Conservation (phyloP, 371 early-diverging fungal species). For the Rhizopus arrhizus region DNA sequence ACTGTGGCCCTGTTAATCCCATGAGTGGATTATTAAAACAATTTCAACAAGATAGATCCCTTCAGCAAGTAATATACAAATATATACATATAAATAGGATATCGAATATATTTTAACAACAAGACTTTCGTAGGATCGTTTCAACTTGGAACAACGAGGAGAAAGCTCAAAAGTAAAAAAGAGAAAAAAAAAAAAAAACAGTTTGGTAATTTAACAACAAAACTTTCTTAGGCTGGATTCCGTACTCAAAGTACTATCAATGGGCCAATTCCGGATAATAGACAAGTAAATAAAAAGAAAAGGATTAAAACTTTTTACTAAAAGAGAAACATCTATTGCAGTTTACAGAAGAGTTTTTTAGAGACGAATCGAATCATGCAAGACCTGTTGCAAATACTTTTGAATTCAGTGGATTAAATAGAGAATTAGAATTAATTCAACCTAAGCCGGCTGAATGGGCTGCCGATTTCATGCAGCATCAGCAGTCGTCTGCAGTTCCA, state of each 20-base stretch:
- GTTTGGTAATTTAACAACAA: neutral
- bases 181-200: neutral
- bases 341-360: constrained; percentile 50
- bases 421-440: constrained; percentile 59
- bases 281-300: constrained; percentile 20
- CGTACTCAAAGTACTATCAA: constrained; percentile 27
- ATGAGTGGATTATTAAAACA: constrained; percentile 78
- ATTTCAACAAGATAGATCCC: constrained; percentile 74
- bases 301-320: neutral
- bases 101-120: neutral
- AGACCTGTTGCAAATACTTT: constrained; percentile 43
- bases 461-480: constrained; percentile 67
- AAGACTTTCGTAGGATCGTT: constrained; percentile 59
- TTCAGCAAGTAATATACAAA: constrained; percentile 67
- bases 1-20: constrained; percentile 80
- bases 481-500: constrained; percentile 41
- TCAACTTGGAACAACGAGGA: constrained; percentile 50
- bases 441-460: constrained; percentile 61
- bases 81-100: neutral
- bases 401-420: constrained; percentile 58
- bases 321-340: constrained; percentile 11
- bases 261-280: constrained; percentile 7
- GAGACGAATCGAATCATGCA: constrained; percentile 41
- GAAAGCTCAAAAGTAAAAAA: constrained; percentile 59
- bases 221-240: constrained; percentile 30